Conservation (phyloP, 495 filamentous ascomycete genomes). For the Penicillium taxi region DNA sequence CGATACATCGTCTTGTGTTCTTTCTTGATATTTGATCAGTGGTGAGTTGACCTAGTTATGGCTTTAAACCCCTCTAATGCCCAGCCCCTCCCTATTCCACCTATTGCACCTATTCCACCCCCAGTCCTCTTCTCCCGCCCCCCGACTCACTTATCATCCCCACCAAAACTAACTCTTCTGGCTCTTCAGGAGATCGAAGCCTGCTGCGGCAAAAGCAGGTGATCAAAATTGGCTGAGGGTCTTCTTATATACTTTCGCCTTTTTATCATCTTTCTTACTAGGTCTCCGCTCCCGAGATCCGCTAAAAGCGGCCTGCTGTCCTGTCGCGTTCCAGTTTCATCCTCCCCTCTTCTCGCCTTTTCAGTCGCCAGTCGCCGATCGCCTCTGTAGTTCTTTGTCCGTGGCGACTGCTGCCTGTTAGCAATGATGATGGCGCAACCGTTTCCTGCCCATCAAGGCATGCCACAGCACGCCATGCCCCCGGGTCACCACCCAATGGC, state of each 20-base stretch:
- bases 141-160: slow-evolving; percentile 11
- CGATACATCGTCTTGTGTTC: slow-evolving; percentile 21
- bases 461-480: slow-evolving; percentile 65
- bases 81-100: slow-evolving; percentile 22
- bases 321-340: slow-evolving; percentile 22
- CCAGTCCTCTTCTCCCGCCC: slow-evolving; percentile 13
- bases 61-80: slow-evolving; percentile 2
- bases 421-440: slow-evolving; percentile 66
- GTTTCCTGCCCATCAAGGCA: slow-evolving; percentile 64
- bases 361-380: slow-evolving; percentile 12
- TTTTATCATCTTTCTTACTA: slow-evolving; percentile 23
- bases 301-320: slow-evolving; percentile 37
- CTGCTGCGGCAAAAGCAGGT: slow-evolving; percentile 23
- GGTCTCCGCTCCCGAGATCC: slow-evolving; percentile 34
- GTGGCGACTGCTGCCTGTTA: slow-evolving; percentile 40
- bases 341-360: slow-evolving; percentile 8
- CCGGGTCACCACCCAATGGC: slow-evolving; percentile 76
- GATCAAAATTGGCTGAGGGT: slow-evolving; percentile 19
- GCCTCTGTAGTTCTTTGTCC: slow-evolving; percentile 19
- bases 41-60: slow-evolving; percentile 9
- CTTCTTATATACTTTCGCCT: slow-evolving; percentile 27
- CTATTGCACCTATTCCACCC: slow-evolving; percentile 9
- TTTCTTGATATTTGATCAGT: slow-evolving; percentile 6
- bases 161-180: slow-evolving; percentile 4
- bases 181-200: slow-evolving; percentile 11